These are phyloP conservation scores for Pseudogymnoascus sp. DNA, from an alignment of 2,329 filamentous ascomycete species.

Conservation along the genomic window DNA sequence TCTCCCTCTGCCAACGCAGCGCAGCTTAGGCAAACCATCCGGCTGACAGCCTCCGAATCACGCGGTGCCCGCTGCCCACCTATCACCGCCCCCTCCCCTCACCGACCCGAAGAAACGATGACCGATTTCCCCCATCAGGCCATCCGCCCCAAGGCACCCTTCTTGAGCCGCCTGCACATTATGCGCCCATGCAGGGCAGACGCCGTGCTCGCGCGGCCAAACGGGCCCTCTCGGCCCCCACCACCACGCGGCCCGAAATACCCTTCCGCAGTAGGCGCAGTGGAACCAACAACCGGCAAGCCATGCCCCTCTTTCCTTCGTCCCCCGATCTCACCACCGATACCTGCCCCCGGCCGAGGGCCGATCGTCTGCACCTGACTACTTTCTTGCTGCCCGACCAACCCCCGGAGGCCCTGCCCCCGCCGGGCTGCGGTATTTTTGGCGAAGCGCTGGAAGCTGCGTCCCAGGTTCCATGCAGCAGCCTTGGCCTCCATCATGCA, in stretches of 20 bases:
- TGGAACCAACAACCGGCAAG: not conserved
- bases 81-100: not conserved
- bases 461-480: not conserved
- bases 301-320: not conserved
- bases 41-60: not conserved
- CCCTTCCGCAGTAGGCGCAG: constrained; percentile 2
- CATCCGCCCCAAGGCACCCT: not conserved
- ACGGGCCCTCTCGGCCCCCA: not conserved
- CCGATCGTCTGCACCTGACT: not conserved
- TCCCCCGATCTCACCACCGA: not conserved
- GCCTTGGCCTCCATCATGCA: not conserved
- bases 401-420: not conserved
- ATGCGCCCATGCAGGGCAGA: not conserved
- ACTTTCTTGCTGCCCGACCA: constrained; percentile 1
- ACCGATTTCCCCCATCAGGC: not conserved
- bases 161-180: not conserved
- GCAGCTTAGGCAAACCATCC: not conserved
- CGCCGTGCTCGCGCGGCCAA: not conserved
- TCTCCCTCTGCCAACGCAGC: not conserved
- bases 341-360: not conserved
- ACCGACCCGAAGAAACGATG: not conserved
- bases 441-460: constrained; percentile 3
- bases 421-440: constrained; percentile 2
- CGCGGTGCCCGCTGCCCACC: not conserved
- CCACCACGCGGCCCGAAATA: constrained; percentile 1